phyloP scores from a whole-genome alignment of 169 alveolate species.

The Plasmodium sp. region DNA sequence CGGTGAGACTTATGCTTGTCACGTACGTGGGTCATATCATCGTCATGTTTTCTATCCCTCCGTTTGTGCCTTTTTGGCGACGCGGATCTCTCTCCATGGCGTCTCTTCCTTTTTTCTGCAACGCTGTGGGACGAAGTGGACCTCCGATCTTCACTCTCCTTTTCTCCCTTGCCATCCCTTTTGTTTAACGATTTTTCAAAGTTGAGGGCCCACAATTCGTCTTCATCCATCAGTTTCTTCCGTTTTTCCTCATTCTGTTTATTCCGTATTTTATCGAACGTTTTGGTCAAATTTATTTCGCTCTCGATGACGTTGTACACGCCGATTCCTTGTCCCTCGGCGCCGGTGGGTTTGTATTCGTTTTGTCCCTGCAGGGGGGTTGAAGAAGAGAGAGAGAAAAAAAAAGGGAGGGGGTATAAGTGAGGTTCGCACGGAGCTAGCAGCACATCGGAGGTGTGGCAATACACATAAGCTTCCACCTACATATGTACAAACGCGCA shows the following conservation, averaged over 20 bases:
- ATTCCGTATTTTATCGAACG: conserved; percentile 36
- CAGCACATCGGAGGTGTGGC: neutral
- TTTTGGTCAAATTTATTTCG: conserved; percentile 77
- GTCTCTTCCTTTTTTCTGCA: conserved; percentile 3
- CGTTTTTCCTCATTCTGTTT: conserved; percentile 24
- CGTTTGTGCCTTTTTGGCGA: conserved; percentile 19
- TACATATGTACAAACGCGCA: neutral
- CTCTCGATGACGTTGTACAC: conserved; percentile 83
- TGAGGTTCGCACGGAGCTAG: neutral
- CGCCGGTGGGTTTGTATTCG: conserved; percentile 88
- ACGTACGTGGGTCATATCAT: conserved; percentile 7
- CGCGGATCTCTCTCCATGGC: conserved; percentile 30
- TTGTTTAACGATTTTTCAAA: conserved; percentile 79
- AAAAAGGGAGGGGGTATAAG: neutral
- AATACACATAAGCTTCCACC: neutral
- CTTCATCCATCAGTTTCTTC: conserved; percentile 78
- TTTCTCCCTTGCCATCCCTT: neutral
- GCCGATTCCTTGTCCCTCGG: conserved; percentile 90
- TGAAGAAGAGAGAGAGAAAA: neutral
- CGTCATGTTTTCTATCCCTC: conserved; percentile 1
- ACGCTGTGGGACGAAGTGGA: neutral
- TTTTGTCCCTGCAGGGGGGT: conserved; percentile 16
- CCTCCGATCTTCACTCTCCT: neutral
- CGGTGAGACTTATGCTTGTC: neutral
- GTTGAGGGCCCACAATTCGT: conserved; percentile 85